These are phyloP conservation scores for Clonostachys byssicola DNA, from an alignment of 2,329 filamentous ascomycete species.

Conservation along the genomic window DNA sequence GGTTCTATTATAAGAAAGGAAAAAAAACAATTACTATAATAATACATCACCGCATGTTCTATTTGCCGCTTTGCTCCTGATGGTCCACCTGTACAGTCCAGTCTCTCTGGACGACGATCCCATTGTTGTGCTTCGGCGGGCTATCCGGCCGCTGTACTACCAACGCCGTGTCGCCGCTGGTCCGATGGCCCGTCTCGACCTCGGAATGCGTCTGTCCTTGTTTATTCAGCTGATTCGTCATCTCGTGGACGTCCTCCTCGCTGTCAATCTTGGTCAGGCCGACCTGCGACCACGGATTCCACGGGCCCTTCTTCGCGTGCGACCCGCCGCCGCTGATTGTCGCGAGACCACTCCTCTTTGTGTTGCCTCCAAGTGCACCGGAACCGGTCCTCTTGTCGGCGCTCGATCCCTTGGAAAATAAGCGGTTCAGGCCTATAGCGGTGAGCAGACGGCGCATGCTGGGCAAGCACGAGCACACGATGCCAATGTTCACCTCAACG, in stretches of 20 bases:
- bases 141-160: background rate
- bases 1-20: too few species aligned
- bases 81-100: background rate
- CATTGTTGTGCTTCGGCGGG: background rate
- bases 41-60: too few species aligned
- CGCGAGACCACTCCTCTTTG: background rate
- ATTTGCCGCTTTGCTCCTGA: too few species aligned
- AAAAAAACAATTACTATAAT: too few species aligned
- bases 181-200: background rate
- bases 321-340: background rate
- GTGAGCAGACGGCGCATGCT: slow-evolving; percentile 18
- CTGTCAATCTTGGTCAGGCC: background rate
- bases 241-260: background rate
- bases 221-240: background rate
- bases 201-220: background rate
- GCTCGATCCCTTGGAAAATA: background rate
- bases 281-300: background rate
- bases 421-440: background rate
- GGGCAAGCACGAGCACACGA: slow-evolving; percentile 28
- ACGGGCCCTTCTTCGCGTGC: background rate
- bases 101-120: background rate
- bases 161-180: background rate
- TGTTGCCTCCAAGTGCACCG: background rate
- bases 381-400: background rate
- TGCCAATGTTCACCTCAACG: slow-evolving; percentile 26